Evolutionary conservation across 495 filamentous ascomycete genomes (phyloP).

Genomic region (Tuber microsphaerosporum): DNA sequence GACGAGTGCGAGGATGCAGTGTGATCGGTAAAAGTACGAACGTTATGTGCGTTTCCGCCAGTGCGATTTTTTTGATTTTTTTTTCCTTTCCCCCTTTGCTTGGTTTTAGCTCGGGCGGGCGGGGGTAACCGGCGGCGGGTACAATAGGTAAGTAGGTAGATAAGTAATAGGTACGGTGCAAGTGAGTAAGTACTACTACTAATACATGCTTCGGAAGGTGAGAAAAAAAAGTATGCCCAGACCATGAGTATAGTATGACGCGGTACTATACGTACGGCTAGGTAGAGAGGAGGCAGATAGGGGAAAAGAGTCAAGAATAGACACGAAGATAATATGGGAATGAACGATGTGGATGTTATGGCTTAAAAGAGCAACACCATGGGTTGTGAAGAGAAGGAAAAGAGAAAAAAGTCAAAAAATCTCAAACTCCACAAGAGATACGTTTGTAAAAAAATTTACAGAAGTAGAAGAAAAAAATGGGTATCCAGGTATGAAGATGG

Average conservation of each 20-base stretch:
- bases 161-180: neutral
- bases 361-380: conserved; percentile 23
- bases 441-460: conserved; percentile 24
- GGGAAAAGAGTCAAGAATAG: conserved; percentile 22
- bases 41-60: neutral
- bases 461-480: conserved; percentile 8
- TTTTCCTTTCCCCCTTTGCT: neutral
- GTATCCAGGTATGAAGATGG: conserved; percentile 18
- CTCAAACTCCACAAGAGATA: conserved; percentile 10
- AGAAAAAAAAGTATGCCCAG: neutral
- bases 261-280: neutral
- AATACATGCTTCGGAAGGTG: neutral
- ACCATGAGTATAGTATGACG: neutral
- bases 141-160: neutral
- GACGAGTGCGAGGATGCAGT: neutral
- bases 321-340: conserved; percentile 16
- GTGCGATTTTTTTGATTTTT: neutral
- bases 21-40: conserved; percentile 1
- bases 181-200: neutral
- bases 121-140: neutral
- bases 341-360: conserved; percentile 6
- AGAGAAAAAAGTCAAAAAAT: conserved; percentile 1
- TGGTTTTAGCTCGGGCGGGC: neutral
- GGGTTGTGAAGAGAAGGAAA: conserved; percentile 18
- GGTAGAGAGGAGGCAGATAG: neutral